Evolutionary conservation across 1,139 yeast species (phyloP), one percentile per base, ranked within the genome.

Genomic region (Yamadazyma dendronema): DNA sequence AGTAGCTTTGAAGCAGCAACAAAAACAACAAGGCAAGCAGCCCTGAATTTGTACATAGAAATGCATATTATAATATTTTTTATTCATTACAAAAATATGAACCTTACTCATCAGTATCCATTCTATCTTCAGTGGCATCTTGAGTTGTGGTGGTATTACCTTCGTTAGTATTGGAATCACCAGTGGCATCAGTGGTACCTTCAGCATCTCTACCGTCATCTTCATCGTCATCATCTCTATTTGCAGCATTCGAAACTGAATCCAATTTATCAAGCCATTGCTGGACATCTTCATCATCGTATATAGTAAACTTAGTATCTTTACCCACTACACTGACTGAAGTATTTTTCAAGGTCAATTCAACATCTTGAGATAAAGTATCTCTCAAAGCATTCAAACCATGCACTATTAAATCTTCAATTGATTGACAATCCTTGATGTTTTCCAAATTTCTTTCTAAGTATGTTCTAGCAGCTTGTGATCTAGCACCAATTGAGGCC

Each of bases 381-480:
- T 92, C 98, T 62, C 97, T 81, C 56, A 92, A 74, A 0, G 98
- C 96, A 52, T 83, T 83, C 52, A 94, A 81, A 3, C 96, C 98
- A 54, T 84, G 92, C 35, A 84, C 80, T 45, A 92, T 81, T 54
- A 92, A 77, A 50, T 84, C 81, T 51, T 88, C 95, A 37, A 82
- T 70, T 10, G 77, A 61, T 8, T 83, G 77, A 27, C 74, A 67
- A 37, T 67, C 66, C 27, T 80, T 70, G 52, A 87, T 85, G 29
- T 72, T 68, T 25, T 85, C 89, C 57, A 82, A 74, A 45, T 83
- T 82, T 58, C 96, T 81, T 62, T 92, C 98, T 57, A 94, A 69
- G 54, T 89, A 92, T 2, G 99, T 92, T 66, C 96, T 79, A 12
- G 97, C 97, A 33, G 97, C 97, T 66, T 92, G 99, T 2, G 97